Evolutionary conservation across 228 moss, liverwort and hornwort species (phyloP).

Genomic region (Sphagnum fallax): DNA sequence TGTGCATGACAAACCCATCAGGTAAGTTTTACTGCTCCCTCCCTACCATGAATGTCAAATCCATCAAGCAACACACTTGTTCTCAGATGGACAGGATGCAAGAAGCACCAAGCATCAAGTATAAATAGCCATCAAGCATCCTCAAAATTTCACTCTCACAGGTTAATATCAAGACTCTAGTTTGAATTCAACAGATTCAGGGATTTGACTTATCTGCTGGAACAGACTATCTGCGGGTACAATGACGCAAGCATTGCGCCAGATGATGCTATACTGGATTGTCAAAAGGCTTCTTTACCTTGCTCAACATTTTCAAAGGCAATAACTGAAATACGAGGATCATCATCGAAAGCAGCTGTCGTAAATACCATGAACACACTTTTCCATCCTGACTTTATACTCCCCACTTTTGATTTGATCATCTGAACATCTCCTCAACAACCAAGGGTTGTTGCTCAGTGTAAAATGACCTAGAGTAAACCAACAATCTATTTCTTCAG

Average conservation of each 20-base stretch:
- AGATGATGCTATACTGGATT: too few species aligned
- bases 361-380: conserved; percentile 99
- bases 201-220: too few species aligned
- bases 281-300: conserved; percentile 27
- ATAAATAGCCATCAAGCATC: too few species aligned
- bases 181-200: too few species aligned
- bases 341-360: conserved; percentile 89
- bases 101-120: too few species aligned
- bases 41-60: background rate
- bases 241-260: too few species aligned
- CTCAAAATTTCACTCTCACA: too few species aligned
- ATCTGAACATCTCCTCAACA: conserved; percentile 33
- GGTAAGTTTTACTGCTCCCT: conserved; percentile 3
- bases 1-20: conserved; percentile 26
- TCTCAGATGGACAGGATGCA: too few species aligned
- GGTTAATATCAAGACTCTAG: too few species aligned
- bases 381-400: conserved; percentile 98
- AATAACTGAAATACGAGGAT: conserved; percentile 81
- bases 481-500: too few species aligned
- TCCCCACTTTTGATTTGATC: conserved; percentile 98
- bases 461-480: too few species aligned
- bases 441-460: background rate
- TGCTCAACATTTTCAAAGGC: conserved; percentile 99
- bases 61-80: background rate
- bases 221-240: too few species aligned